These are phyloP conservation scores for Geranomyces michiganensis DNA, from an alignment of 192 early-diverging fungal species.

Conservation along the genomic window DNA sequence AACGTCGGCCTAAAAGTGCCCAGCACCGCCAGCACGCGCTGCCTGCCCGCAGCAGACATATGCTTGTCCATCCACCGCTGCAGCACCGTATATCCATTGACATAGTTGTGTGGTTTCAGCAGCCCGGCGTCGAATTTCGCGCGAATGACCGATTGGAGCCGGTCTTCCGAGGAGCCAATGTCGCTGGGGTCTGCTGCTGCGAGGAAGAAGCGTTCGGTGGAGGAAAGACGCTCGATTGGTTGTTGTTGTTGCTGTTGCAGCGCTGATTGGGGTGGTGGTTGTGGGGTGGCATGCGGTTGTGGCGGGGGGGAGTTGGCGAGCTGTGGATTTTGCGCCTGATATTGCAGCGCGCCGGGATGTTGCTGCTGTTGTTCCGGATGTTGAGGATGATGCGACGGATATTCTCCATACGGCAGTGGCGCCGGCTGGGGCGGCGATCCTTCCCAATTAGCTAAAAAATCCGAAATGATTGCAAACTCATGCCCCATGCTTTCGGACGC, in stretches of 20 bases:
- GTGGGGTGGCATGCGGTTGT: slow-evolving; percentile 17
- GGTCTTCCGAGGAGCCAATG: slow-evolving; percentile 69
- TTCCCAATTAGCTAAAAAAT: slow-evolving; percentile 47
- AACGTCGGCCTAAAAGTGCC: slow-evolving; percentile 88
- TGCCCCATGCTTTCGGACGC: slow-evolving; percentile 77
- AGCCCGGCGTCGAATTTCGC: slow-evolving; percentile 96
- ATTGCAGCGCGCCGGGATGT: slow-evolving; percentile 10
- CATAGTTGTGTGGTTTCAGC: slow-evolving; percentile 96
- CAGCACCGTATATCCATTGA: slow-evolving; percentile 85
- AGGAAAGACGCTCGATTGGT: slow-evolving; percentile 37
- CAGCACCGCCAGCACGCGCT: slow-evolving; percentile 86
- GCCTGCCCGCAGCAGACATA: slow-evolving; percentile 70
- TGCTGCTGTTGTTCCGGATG: slow-evolving; percentile 26
- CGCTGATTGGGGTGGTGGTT: neutral
- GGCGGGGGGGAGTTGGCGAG: slow-evolving; percentile 6
- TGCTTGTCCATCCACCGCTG: slow-evolving; percentile 89
- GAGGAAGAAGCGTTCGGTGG: slow-evolving; percentile 86
- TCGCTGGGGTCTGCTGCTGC: slow-evolving; percentile 90
- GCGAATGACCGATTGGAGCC: slow-evolving; percentile 87
- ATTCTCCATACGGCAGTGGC: slow-evolving; percentile 7
- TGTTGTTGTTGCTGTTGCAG: neutral
- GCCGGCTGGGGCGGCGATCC: neutral
- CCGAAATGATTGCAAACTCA: slow-evolving; percentile 76
- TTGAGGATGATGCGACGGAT: neutral
- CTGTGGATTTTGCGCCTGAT: slow-evolving; percentile 5